phyloP scores from a whole-genome alignment of 176 grass and related monocot genomes.

The Oryza punctata region DNA sequence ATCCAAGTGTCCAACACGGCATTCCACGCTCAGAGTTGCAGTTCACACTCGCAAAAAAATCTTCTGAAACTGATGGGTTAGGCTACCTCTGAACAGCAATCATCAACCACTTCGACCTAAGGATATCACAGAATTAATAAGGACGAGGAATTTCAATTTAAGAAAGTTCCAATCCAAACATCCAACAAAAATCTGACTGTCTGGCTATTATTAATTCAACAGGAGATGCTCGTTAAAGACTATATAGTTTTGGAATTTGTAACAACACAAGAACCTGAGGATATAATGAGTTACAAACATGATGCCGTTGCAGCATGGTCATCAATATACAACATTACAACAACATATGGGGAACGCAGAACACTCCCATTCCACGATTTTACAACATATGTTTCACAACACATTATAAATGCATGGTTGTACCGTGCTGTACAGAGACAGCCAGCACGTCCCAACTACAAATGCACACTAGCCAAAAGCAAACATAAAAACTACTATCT shows the following conservation, averaged over 20 bases:
- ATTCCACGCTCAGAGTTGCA: neutral
- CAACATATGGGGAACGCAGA: too few species aligned
- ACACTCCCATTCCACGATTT: neutral
- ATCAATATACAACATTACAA: neutral
- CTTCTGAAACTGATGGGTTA: neutral
- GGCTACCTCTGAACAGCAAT: neutral
- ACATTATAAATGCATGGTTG: neutral
- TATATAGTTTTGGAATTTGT: too few species aligned
- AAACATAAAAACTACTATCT: conserved; percentile 25
- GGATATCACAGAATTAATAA: neutral
- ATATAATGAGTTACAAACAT: neutral
- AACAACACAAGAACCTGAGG: neutral
- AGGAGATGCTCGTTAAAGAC: neutral
- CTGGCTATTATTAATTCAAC: neutral
- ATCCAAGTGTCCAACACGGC: too few species aligned
- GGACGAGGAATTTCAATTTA: neutral
- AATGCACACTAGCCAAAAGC: conserved; percentile 1
- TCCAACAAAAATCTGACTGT: neutral
- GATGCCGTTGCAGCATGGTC: neutral
- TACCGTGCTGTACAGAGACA: neutral
- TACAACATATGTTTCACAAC: neutral
- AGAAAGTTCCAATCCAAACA: neutral
- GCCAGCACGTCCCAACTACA: neutral
- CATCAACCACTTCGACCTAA: neutral
- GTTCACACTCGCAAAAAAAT: neutral